Conservation (phyloP, 164 flowering plant genomes). For the Vitis vinifera region DNA sequence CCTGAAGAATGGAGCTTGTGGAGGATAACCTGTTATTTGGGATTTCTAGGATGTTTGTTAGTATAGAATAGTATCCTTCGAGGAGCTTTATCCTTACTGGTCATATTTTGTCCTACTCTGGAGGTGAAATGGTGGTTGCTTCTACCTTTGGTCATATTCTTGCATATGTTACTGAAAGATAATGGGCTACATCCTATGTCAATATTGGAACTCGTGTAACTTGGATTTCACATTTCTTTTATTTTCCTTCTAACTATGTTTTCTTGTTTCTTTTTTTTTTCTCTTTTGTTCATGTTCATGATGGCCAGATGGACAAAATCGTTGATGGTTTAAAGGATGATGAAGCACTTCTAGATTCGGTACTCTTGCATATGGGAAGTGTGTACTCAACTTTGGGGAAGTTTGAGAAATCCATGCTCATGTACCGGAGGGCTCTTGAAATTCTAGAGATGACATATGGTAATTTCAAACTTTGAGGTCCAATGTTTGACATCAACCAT, state of each 20-base stretch:
- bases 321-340: conserved; percentile 48
- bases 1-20: too few relatives aligned
- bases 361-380: conserved; percentile 87
- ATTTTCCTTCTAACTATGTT: background rate
- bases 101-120: too few relatives aligned
- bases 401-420: conserved; percentile 51
- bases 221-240: background rate
- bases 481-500: background rate
- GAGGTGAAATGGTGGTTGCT: too few relatives aligned
- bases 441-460: conserved; percentile 67
- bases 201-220: background rate
- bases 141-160: too few relatives aligned
- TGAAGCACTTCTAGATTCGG: conserved; percentile 64
- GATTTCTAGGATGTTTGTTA: too few relatives aligned
- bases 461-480: conserved; percentile 24
- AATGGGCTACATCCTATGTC: too few relatives aligned
- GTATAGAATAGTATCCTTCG: too few relatives aligned
- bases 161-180: too few relatives aligned
- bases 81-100: too few relatives aligned
- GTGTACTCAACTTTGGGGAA: conserved; percentile 70
- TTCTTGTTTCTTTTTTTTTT: background rate
- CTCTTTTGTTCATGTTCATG: conserved; percentile 6
- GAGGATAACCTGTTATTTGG: too few relatives aligned
- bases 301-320: conserved; percentile 52
- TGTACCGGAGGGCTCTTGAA: conserved; percentile 51